phyloP scores from a whole-genome alignment of 2,329 filamentous ascomycete genomes.

The Pseudogymnoascus sp. region DNA sequence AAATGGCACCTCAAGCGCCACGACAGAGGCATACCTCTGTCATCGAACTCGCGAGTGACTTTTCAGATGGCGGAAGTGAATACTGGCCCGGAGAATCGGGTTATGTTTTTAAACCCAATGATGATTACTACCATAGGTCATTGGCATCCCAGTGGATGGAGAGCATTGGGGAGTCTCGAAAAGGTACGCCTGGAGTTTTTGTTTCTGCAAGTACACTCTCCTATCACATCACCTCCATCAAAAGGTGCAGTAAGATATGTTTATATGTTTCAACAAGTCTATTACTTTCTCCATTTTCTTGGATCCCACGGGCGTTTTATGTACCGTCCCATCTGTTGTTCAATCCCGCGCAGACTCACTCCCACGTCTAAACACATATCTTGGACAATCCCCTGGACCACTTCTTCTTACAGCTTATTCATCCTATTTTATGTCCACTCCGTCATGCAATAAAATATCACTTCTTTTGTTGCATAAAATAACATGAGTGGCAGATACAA shows the following conservation, averaged over 20 bases:
- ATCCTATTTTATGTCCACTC: not conserved
- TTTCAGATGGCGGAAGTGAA: not conserved
- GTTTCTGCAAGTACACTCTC: not conserved
- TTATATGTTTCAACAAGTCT: not conserved
- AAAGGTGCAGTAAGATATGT: not conserved
- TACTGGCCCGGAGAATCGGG: not conserved
- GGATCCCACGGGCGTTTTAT: not conserved
- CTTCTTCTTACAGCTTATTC: not conserved
- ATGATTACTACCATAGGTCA: slow-evolving; percentile 1
- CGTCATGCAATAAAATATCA: not conserved
- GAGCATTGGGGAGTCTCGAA: not conserved
- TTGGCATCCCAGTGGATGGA: not conserved
- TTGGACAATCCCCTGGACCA: not conserved
- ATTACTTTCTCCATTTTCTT: not conserved
- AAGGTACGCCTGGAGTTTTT: not conserved
- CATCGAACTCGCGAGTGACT: not conserved
- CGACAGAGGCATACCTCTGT: not conserved
- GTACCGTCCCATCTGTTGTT: not conserved
- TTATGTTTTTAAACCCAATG: not conserved
- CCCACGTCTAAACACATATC: not conserved
- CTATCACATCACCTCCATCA: not conserved
- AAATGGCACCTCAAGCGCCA: not conserved
- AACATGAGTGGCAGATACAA: not conserved
- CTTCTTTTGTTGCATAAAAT: not conserved
- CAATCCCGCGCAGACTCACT: not conserved